Evolutionary conservation across 1,139 yeast species (phyloP).

Genomic region (Kurtzmaniella quercitrusa): DNA sequence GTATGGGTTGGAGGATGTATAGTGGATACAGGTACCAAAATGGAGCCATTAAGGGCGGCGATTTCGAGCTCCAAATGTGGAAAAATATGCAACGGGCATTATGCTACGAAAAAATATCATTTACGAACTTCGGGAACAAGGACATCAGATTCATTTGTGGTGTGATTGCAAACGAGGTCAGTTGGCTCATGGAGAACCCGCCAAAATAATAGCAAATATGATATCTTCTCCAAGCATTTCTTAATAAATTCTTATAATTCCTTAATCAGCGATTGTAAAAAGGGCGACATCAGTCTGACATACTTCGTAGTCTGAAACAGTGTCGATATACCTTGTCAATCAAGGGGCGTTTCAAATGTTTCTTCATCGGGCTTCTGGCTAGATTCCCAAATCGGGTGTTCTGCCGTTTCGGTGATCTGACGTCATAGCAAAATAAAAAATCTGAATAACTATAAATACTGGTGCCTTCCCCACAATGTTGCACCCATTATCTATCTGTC

Average conservation of each 20-base stretch:
- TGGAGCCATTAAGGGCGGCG: conserved; percentile 39
- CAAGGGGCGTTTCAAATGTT: too few species aligned
- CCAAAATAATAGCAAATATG: not conserved
- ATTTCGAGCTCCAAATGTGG: conserved; percentile 38
- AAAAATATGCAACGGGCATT: conserved; percentile 22
- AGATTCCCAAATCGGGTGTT: too few species aligned
- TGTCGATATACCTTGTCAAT: too few species aligned
- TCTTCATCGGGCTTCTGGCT: too few species aligned
- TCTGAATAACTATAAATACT: not conserved
- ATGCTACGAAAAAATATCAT: conserved; percentile 22
- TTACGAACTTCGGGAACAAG: conserved; percentile 22
- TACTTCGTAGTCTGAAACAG: too few species aligned
- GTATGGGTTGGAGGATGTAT: conserved; percentile 27
- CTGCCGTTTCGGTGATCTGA: not conserved
- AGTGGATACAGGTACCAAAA: conserved; percentile 20
- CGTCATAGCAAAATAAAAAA: not conserved
- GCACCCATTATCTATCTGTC: not conserved
- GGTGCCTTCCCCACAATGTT: not conserved
- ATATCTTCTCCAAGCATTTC: not conserved
- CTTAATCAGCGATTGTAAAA: not conserved
- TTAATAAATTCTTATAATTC: not conserved
- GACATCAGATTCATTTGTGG: conserved; percentile 22
- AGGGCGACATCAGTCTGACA: too few species aligned
- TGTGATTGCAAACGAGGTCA: conserved; percentile 25
- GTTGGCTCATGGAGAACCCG: conserved; percentile 15